Percentiles rank a stretch among this genome's conserved stretches.
Conservation (phyloP, 164 flowering plant genomes). For the Piper longum region DNA sequence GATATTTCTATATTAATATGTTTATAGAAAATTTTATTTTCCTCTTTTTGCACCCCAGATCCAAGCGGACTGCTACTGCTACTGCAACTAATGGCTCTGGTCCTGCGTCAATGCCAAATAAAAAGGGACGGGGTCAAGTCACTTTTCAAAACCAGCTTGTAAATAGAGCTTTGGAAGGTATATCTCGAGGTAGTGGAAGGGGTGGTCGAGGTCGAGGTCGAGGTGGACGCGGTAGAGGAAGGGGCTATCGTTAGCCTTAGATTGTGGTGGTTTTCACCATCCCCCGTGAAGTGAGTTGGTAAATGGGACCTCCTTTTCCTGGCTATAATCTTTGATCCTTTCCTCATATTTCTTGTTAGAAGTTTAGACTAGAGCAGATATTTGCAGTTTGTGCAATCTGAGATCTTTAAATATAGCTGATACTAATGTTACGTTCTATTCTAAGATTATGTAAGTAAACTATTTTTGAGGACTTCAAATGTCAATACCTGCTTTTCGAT, state of each 20-base stretch:
- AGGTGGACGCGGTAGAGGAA: slow-evolving; percentile 59
- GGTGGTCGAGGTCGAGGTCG: slow-evolving; percentile 20
- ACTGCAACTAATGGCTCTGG: slow-evolving; percentile 35
- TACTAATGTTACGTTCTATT: too few relatives aligned
- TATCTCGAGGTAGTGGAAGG: slow-evolving; percentile 43
- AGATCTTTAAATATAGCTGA: not conserved
- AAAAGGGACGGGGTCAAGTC: slow-evolving; percentile 71
- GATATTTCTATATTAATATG: too few relatives aligned
- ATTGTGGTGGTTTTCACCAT: not conserved
- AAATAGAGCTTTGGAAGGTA: slow-evolving; percentile 60
- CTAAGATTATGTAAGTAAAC: too few relatives aligned
- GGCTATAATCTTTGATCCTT: not conserved
- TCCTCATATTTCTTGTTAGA: not conserved
- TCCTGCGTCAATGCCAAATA: slow-evolving; percentile 19
- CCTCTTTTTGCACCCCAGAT: slow-evolving; percentile 26
- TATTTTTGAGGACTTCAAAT: too few relatives aligned
- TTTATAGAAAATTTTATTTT: too few relatives aligned
- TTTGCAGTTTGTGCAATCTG: not conserved
- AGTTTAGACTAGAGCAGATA: not conserved
- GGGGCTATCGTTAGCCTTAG: slow-evolving; percentile 28
- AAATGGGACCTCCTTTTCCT: not conserved
- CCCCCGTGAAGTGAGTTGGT: not conserved
- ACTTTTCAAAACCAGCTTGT: slow-evolving; percentile 57
- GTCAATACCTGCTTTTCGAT: too few relatives aligned
- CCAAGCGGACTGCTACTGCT: slow-evolving; percentile 46